Evolutionary conservation across 2,329 filamentous ascomycete genomes (phyloP).

Genomic region (Alternaria longipes): DNA sequence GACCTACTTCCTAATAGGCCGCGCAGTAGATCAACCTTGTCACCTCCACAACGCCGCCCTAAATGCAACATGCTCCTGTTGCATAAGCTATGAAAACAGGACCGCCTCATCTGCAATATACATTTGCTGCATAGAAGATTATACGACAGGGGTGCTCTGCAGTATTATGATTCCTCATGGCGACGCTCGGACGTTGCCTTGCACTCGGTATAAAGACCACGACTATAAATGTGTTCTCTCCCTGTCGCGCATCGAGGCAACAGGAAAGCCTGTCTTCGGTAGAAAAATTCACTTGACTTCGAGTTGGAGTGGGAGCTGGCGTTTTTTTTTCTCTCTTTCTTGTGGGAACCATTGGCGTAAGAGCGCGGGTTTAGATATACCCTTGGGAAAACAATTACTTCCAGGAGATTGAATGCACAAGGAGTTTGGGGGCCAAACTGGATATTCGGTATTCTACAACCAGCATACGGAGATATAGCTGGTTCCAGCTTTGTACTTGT

Average conservation of each 20-base stretch:
- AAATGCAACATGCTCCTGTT: not conserved
- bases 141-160: too few species aligned
- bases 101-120: too few species aligned
- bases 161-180: too few species aligned
- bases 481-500: not conserved
- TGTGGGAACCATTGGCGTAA: constrained; percentile 1
- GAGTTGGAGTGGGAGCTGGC: not conserved
- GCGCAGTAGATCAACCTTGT: not conserved
- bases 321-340: not conserved
- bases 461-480: not conserved
- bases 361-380: constrained; percentile 6
- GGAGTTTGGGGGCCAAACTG: not conserved
- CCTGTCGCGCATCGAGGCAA: too few species aligned
- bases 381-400: not conserved
- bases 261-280: too few species aligned
- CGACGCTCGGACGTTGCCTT: too few species aligned
- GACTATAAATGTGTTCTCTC: too few species aligned
- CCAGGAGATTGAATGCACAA: not conserved
- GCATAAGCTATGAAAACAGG: too few species aligned
- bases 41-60: not conserved
- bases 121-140: too few species aligned
- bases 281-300: not conserved
- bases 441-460: not conserved
- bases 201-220: too few species aligned
- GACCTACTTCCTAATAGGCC: not conserved